These are phyloP conservation scores for Arthrinium puccinioides DNA, from an alignment of 2,329 filamentous ascomycete genomes.

Conservation along the genomic window DNA sequence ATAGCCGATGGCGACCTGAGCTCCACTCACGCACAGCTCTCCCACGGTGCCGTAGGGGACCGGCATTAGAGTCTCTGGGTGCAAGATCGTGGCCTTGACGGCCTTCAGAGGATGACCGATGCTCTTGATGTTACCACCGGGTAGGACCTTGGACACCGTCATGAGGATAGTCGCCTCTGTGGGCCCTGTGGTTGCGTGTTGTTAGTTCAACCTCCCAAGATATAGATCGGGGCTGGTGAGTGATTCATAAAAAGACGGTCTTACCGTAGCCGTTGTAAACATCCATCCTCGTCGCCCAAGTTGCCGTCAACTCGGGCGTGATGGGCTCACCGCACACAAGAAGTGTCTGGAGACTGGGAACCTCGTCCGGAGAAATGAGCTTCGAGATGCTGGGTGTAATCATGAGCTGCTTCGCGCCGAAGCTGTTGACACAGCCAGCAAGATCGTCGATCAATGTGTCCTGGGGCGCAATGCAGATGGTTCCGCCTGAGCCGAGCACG, in stretches of 20 bases:
- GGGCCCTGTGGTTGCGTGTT: conserved; percentile 6
- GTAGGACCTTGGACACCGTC: conserved; percentile 7
- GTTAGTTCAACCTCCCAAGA: too few relatives aligned
- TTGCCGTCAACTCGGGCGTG: conserved; percentile 11
- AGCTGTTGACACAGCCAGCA: conserved; percentile 10
- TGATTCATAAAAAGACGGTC: too few relatives aligned
- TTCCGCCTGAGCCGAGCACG: conserved; percentile 26
- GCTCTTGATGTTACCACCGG: conserved; percentile 5
- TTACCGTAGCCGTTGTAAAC: conserved; percentile 6
- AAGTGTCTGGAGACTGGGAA: conserved; percentile 12
- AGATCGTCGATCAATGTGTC: conserved; percentile 25
- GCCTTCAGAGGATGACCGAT: conserved; percentile 5
- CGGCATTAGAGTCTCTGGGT: conserved; percentile 26
- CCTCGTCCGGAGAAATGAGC: conserved; percentile 11
- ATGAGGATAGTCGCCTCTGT: conserved; percentile 18
- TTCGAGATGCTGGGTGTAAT: conserved; percentile 15
- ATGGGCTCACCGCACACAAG: conserved; percentile 20
- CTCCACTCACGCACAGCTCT: conserved; percentile 30
- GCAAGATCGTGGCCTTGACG: conserved; percentile 28
- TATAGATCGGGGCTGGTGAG: too few relatives aligned
- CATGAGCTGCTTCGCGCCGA: conserved; percentile 10
- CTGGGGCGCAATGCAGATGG: conserved; percentile 30
- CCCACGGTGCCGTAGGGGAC: conserved; percentile 24
- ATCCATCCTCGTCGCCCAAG: conserved; percentile 7
- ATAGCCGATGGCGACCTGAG: conserved; percentile 28